Evolutionary conservation across 2,329 filamentous ascomycete species (phyloP).

Genomic region (Penicillium thymicola): DNA sequence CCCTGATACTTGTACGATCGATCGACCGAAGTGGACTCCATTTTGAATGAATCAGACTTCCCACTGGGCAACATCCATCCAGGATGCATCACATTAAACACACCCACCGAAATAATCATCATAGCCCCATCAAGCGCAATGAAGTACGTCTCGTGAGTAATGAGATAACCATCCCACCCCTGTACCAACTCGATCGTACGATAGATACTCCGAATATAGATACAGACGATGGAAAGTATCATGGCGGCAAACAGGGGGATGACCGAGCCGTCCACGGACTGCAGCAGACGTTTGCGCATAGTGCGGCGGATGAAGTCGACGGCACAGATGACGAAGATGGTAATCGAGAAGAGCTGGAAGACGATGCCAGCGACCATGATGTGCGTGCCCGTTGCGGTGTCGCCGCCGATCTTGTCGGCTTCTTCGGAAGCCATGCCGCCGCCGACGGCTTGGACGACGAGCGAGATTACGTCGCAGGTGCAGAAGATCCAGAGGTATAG

Average conservation of each 20-base stretch:
- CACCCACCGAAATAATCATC: conserved; percentile 47
- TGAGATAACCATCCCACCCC: conserved; percentile 51
- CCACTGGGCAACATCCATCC: conserved; percentile 36
- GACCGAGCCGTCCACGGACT: conserved; percentile 25
- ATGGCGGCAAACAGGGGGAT: conserved; percentile 39
- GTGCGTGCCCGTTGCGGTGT: conserved; percentile 49
- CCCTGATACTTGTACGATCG: conserved; percentile 8
- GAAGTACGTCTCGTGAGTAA: conserved; percentile 51
- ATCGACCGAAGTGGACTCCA: conserved; percentile 11
- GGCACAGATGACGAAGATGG: conserved; percentile 51
- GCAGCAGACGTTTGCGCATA: conserved; percentile 23
- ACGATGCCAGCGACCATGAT: conserved; percentile 55
- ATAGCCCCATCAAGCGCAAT: conserved; percentile 50
- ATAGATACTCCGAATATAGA: conserved; percentile 51
- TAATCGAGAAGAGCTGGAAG: conserved; percentile 57
- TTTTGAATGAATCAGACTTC: conserved; percentile 10
- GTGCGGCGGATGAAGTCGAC: conserved; percentile 46
- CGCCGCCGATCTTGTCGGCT: conserved; percentile 45
- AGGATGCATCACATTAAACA: conserved; percentile 48
- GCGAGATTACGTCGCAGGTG: conserved; percentile 53
- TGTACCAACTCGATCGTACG: conserved; percentile 50
- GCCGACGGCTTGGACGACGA: conserved; percentile 55
- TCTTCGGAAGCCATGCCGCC: conserved; percentile 49
- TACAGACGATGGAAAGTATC: conserved; percentile 42
- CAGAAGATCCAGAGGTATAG: conserved; percentile 52